Base-by-base conservation (phyloP, 352 stramenopile genomes). In the Phytopythium ostracodes region DNA sequence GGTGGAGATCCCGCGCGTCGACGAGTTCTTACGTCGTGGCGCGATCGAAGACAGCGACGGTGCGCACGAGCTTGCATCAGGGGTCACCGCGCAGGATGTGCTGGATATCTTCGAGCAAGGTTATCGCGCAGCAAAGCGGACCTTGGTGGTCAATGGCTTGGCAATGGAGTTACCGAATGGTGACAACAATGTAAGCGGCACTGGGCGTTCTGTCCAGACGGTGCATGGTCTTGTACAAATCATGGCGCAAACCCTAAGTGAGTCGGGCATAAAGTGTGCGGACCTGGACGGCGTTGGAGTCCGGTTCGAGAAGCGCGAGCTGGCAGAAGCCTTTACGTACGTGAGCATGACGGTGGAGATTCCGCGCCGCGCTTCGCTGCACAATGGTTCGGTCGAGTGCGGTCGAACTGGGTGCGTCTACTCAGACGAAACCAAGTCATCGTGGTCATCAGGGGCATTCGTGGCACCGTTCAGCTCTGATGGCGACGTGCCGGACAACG, bases 1-100 rank as follows among this genome's bases (percentile, higher is more conserved):
- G n/a, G 49, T 60, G 25, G 64, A 72, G 35, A 70, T 76, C 22
- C 56, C 58, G 12, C 27, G 10, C 4, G 44, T 76, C 2, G 58
- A 52, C 60, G 61, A 68, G 38, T 67, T 69, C 31, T 42, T 70
- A 14, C 25, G 33, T 2, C 29, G 18, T 6, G 14, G 15, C 47
- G 47, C 0, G 14, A 14, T 4, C 29, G 8, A 9, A 2, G 15
- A 54, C 24, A 17, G 6, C 25, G 10, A n/a, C 20, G 51, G 44
- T 15, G 29, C 11, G 2, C 15, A 44, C 1, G 9, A 6, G 17
- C 31, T 29, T 14, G 29, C 18, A 10, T 25, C 31, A 14, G 14
- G 24, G 0, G 5, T 54, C 47, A 14, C 25, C 0, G 4, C 47
- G 43, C 43, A 50, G n/a, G 43, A 29, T 27, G 1, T 50, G 1